A percentile compares a stretch with the other conserved stretches of the same genome.
Conservation (phyloP, 192 early-diverging fungal genomes). For the Coemansia sp. region DNA sequence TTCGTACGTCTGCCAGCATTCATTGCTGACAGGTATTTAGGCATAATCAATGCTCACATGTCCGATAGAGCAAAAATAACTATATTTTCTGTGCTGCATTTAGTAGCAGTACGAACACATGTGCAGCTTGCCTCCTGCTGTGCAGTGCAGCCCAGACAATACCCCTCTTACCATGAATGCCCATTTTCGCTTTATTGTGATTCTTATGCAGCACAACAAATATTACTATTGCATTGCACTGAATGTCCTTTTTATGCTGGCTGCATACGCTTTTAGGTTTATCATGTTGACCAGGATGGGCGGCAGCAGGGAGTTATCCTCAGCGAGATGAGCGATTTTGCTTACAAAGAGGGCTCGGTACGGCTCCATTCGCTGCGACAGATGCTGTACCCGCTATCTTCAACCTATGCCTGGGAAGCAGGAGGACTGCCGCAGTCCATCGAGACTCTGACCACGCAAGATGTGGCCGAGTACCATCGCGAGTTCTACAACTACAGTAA, state of each 20-base stretch:
- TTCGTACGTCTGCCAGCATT: not conserved
- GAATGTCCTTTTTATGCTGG: too few relatives aligned
- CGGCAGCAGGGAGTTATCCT: constrained; percentile 78
- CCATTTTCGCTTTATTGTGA: too few relatives aligned
- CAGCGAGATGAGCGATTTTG: constrained; percentile 75
- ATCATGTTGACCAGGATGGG: constrained; percentile 72
- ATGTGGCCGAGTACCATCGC: constrained; percentile 71
- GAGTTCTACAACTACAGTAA: constrained; percentile 70
- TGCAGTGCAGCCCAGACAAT: not conserved
- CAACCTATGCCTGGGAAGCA: constrained; percentile 73
- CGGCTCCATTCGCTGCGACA: constrained; percentile 33
- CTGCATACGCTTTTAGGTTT: constrained; percentile 30
- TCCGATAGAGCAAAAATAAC: not conserved
- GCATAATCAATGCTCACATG: constrained; percentile 29
- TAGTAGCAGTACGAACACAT: constrained; percentile 3
- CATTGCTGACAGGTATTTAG: constrained; percentile 43
- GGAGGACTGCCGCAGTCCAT: constrained; percentile 77
- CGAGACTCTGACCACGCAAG: constrained; percentile 64
- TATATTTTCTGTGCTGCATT: not conserved
- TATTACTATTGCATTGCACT: too few relatives aligned
- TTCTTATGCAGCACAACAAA: too few relatives aligned
- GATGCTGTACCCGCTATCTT: constrained; percentile 53
- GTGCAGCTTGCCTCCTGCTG: not conserved
- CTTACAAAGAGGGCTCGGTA: constrained; percentile 72
- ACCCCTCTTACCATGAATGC: too few relatives aligned